Percentiles rank a stretch among this genome's conserved stretches.
phyloP scores from a whole-genome alignment of 805 yeast genomes.

The Candida sphagnicola region DNA sequence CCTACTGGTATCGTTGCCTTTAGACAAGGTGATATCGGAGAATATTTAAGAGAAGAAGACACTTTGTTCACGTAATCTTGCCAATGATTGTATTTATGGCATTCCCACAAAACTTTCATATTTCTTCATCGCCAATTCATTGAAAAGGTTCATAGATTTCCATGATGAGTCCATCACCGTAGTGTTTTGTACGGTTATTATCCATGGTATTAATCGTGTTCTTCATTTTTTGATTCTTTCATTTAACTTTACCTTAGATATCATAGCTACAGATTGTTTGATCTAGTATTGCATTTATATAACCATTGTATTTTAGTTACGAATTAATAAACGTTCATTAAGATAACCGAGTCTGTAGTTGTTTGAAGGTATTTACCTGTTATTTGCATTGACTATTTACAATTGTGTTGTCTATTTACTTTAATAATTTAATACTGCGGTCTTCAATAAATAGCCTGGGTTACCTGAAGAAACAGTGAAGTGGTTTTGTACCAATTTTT shows the following conservation, averaged over 20 bases:
- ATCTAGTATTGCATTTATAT: neutral
- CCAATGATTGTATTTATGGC: too few relatives aligned
- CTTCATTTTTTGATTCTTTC: neutral
- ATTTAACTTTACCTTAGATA: neutral
- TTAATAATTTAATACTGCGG: slow-evolving; percentile 19
- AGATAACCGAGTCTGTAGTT: neutral
- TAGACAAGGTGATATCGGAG: slow-evolving; percentile 97
- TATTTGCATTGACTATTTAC: too few relatives aligned
- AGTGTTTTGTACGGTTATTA: too few relatives aligned
- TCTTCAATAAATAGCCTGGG: slow-evolving; percentile 33
- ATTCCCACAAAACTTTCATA: too few relatives aligned
- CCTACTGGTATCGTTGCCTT: slow-evolving; percentile 95
- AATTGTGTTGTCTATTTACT: slow-evolving; percentile 4
- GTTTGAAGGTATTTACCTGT: too few relatives aligned
- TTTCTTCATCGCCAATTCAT: too few relatives aligned
- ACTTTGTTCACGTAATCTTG: slow-evolving; percentile 84
- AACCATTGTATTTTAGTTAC: slow-evolving; percentile 1
- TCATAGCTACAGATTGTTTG: neutral
- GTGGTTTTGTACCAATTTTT: slow-evolving; percentile 22
- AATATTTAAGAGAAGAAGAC: slow-evolving; percentile 96
- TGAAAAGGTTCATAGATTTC: too few relatives aligned
- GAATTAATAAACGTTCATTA: neutral
- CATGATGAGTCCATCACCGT: too few relatives aligned
- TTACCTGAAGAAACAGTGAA: slow-evolving; percentile 37
- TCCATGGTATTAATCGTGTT: too few relatives aligned